Base-by-base conservation (phyloP, 2,329 filamentous ascomycete genomes). In the Alternaria sp. region DNA sequence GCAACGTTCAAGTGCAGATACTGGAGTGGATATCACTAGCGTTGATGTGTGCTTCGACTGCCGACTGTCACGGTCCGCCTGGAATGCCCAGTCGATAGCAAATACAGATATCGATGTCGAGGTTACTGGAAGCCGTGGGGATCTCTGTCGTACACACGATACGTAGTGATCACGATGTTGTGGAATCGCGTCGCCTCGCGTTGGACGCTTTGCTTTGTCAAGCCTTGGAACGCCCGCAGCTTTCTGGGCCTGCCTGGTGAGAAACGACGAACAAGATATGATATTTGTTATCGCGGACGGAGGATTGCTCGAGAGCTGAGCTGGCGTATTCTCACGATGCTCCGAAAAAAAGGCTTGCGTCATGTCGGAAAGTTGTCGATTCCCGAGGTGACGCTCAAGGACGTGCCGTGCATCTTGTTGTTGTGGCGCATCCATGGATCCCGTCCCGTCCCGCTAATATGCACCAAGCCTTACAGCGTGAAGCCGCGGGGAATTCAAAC, bases 391-490 rank as follows among this genome's bases (percentile, higher is more conserved):
- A 41, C 17, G 33, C 17, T 37, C 26, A 3, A n/a, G 33, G 13
- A 40, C 21, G 21, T 33, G 14, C 13, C 29, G 46, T 42, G 24
- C 26, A 34, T 53, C 33, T 34, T 46, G 50, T 54, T 26, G 17
- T 36, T 56, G 55, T 21, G 44, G 44, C 50, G 33, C 11, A 17
- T 17, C 17, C 17, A 17, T 17, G 17, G 21, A 42, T 54, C 50
- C 50, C 42, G 55, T 57, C 49, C 37, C 50, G 51, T 44, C 37
- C 41, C 48, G 49, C 49, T 46, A 54, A 42, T 28, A n/a, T 24
- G 5, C 48, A 41, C 59, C 52, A 58, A 51, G 46, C 33, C 37
- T 24, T 29, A 31, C n/a, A 45, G 42, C 51, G 29, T 52, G n/a
- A 49, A 10, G 45, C 48, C 42, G 24, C 26, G 51, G 55, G 34